These are phyloP conservation scores for Parascedosporium putredinis DNA, from an alignment of 2,329 filamentous ascomycete species.

Conservation along the genomic window DNA sequence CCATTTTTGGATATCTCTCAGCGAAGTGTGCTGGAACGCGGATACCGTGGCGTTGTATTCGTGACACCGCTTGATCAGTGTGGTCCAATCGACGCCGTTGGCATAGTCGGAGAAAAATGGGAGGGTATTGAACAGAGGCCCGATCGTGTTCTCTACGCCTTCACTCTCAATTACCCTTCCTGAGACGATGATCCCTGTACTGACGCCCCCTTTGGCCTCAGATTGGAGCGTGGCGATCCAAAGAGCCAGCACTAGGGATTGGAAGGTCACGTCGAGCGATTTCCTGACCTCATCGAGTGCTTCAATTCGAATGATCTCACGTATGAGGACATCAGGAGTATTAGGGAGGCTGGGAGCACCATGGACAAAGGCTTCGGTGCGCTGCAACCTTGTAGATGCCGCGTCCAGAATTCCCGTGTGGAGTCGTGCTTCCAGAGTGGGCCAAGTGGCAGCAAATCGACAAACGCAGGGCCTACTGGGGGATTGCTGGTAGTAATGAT, in stretches of 20 bases:
- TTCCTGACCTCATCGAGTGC: constrained; percentile 43
- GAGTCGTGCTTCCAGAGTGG: constrained; percentile 42
- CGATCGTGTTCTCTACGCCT: constrained; percentile 56
- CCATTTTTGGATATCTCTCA: constrained; percentile 76
- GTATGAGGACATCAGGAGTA: constrained; percentile 13
- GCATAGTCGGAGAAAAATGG: constrained; percentile 50
- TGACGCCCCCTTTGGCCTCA: constrained; percentile 33
- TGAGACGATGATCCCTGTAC: constrained; percentile 67
- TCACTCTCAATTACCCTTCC: constrained; percentile 64
- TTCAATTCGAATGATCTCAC: constrained; percentile 24
- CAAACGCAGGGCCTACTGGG: constrained; percentile 46
- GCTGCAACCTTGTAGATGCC: constrained; percentile 34
- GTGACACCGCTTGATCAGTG: constrained; percentile 55
- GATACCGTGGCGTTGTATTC: constrained; percentile 57
- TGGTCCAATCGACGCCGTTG: constrained; percentile 41
- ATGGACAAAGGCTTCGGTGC: constrained; percentile 12
- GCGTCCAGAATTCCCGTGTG: constrained; percentile 55
- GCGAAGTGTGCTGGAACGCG: constrained; percentile 66
- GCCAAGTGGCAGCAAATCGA: constrained; percentile 58
- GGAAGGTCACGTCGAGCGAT: constrained; percentile 61
- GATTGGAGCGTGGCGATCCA: constrained; percentile 57
- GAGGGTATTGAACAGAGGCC: constrained; percentile 84
- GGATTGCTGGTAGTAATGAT: constrained; percentile 15
- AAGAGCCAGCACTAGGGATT: constrained; percentile 65
- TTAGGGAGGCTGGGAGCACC: not conserved